Percentiles rank a stretch among this genome's conserved stretches.
Conservation (phyloP, 2,329 filamentous ascomycete genomes). For the Lasiodiplodia gonubiensis region DNA sequence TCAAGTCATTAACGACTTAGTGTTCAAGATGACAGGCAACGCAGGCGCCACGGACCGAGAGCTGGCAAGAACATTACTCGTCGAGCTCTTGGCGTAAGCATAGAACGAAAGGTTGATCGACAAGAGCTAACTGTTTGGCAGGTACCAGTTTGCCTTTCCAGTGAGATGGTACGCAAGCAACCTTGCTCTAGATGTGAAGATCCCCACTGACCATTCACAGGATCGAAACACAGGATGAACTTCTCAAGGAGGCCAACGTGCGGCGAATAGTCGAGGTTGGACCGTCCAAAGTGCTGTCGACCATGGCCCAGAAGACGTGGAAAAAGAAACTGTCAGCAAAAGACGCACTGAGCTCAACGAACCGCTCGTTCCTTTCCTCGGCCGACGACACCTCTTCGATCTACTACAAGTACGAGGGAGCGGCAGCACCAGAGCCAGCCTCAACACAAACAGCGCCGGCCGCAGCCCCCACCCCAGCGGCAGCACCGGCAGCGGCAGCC, state of each 20-base stretch:
- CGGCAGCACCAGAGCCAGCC: neutral
- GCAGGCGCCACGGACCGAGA: neutral
- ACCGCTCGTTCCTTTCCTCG: neutral
- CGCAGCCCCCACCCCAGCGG: neutral
- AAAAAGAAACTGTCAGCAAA: neutral
- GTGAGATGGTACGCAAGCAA: neutral
- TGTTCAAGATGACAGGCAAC: neutral
- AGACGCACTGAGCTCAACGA: neutral
- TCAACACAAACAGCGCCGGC: too few species aligned
- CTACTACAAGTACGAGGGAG: slow-evolving; percentile 3
- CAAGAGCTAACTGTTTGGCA: neutral
- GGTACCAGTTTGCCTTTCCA: neutral
- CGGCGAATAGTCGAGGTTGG: slow-evolving; percentile 15
- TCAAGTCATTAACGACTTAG: neutral
- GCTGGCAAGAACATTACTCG: neutral
- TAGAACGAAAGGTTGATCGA: too few species aligned
- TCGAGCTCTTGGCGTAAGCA: neutral
- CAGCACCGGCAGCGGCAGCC: neutral
- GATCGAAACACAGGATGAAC: slow-evolving; percentile 26
- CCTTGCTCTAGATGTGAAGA: neutral
- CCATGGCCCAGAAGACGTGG: slow-evolving; percentile 21
- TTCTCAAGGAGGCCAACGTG: neutral
- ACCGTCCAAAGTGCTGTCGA: slow-evolving; percentile 8
- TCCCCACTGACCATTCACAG: neutral
- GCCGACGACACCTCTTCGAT: neutral